These are phyloP conservation scores for Agrostemma githago DNA, from an alignment of 148 eudicot genomes.

Conservation along the genomic window DNA sequence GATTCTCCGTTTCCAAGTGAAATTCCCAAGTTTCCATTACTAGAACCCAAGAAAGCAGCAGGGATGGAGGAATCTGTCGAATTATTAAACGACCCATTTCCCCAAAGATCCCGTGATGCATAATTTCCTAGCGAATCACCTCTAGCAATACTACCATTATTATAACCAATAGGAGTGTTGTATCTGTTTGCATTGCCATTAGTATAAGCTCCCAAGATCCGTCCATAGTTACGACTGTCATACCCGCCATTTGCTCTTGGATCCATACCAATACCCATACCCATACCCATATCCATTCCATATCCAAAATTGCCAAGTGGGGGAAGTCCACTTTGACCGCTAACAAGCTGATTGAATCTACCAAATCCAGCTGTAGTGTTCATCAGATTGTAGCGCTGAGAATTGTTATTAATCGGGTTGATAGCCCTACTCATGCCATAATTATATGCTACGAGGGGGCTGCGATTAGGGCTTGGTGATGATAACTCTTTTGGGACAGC, in stretches of 20 bases:
- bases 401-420: constrained; percentile 42
- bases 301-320: constrained; percentile 54
- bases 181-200: constrained; percentile 50
- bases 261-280: constrained; percentile 58
- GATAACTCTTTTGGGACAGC: constrained; percentile 67
- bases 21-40: constrained; percentile 50
- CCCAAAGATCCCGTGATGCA: constrained; percentile 50
- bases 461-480: constrained; percentile 52
- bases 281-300: constrained; percentile 49
- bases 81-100: constrained; percentile 48
- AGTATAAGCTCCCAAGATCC: constrained; percentile 56
- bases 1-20: constrained; percentile 51
- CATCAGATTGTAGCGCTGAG: constrained; percentile 49
- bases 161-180: constrained; percentile 39
- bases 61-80: constrained; percentile 29
- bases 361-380: constrained; percentile 47
- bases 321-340: constrained; percentile 55
- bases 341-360: constrained; percentile 44
- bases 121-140: constrained; percentile 35
- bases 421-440: constrained; percentile 42
- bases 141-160: constrained; percentile 20
- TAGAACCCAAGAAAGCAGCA: constrained; percentile 47
- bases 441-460: constrained; percentile 35
- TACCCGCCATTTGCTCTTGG: constrained; percentile 47
- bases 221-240: constrained; percentile 51